Evolutionary conservation across 2,329 filamentous ascomycete genomes (phyloP), one percentile per base, ranked within the genome.

Genomic region (Spiromastix sp.): DNA sequence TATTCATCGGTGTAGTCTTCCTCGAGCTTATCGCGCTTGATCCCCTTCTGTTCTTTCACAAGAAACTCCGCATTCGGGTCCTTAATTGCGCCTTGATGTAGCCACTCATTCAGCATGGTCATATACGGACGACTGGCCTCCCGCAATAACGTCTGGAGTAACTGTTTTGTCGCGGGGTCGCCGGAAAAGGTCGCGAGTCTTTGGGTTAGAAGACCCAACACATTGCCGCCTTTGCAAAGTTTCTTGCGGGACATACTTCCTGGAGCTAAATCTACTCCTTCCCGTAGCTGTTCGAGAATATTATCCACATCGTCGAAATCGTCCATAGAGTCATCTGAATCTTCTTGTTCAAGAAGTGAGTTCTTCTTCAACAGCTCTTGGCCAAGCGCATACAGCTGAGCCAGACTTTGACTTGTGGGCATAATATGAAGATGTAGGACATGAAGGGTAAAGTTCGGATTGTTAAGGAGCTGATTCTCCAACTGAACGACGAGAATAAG

Each of bases 1-100:
- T 98, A 98, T 52, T 98, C 91, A 56, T 98, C 91, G 0, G 89
- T 98, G 52, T 96, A 98, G 57, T 98, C 91, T 54, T 94, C 81
- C 52, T 96, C 86, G 2, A 98, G 66, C 40, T 84, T 74, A 56
- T 96, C 91, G 26, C 91, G 76, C 39, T 81, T 81, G 48, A 98
- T 95, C 51, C 87, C 94, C 59, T 89, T 93, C 49, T 94, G 85
- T 57, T 96, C 91, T 53, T 93, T 93, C 52, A 98, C 79, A 35
- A 98, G 64, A 48, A 98, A 98, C 57, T 98, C 91, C 1, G 79
- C 75, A 56, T 96, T 89, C 0, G 87, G 85, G 55, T 98, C 91
- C 51, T 82, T 85, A 57, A 98, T 96, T 32, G 81, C 85, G 25
- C 91, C 91, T 52, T 93, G 89, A 53, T 98, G 91, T 11, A 98